Base-by-base conservation (phyloP, 2,329 filamentous ascomycete genomes). In the Penicillium expansum region DNA sequence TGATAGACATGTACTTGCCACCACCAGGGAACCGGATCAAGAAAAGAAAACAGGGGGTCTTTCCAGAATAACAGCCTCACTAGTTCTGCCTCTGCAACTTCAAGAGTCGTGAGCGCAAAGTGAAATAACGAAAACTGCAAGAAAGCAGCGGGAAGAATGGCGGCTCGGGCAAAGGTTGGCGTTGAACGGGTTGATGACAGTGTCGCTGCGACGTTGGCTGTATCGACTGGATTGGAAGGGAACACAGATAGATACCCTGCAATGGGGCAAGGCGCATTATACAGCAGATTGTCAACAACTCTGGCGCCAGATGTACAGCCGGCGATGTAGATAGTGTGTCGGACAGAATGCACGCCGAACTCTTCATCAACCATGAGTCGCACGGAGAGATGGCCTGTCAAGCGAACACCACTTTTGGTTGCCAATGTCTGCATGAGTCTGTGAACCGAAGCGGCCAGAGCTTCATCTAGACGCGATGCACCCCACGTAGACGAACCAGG, bases 341-440 rank as follows among this genome's bases (percentile, higher is more conserved):
- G 69, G 16, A 75, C 68, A n/a, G 68, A 71, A 24, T 69, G 62
- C 2, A 51, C 20, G 2, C 66, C 63, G 32, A 73, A 67, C 38
- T 74, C 68, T 48, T 80, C 75, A 47, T 84, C 80, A 2, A 88
- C 82, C 62, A 91, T 75, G 60, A 92, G 87, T 68, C 90, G 86
- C 52, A 92, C 87, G 18, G 83, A 87, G 32, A 92, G 70, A 68
- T 92, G 90, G 0, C 89, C 89, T 0, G 87, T 91, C 66, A 89
- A 76, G 3, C 69, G 65, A 14, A 71, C 52, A 1, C 82, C 80
- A 24, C 80, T 76, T 43, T 77, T 78, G 3, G 69, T 68, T 0
- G 84, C 84, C 53, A 88, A 85, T 11, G 71, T 75, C 53, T 81
- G 69, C 1, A 88, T 91, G 64, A 91, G 90, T 1, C 74, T 74